phyloP scores from a whole-genome alignment of 768 basidiomycete genomes.

The Leccinellum albellum region DNA sequence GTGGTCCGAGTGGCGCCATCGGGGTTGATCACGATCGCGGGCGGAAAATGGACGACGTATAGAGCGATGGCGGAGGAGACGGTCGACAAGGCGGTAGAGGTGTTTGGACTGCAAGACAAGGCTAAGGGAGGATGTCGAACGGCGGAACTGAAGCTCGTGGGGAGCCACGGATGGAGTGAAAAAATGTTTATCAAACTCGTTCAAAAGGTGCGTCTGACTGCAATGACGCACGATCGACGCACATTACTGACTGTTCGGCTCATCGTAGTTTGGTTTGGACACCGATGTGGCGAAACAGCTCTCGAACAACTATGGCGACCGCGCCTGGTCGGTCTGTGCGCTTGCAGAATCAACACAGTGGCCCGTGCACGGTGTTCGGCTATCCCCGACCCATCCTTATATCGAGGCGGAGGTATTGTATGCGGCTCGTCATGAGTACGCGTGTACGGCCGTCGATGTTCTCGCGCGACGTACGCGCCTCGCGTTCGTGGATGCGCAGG shows the following conservation, averaged over 20 bases:
- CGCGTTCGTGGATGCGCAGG: constrained; percentile 87
- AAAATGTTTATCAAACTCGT: constrained; percentile 97
- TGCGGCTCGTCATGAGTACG: constrained; percentile 87
- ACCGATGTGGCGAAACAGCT: constrained; percentile 92
- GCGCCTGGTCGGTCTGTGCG: constrained; percentile 90
- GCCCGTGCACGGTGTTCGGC: constrained; percentile 82
- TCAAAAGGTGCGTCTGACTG: constrained; percentile 59
- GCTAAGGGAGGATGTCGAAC: constrained; percentile 70
- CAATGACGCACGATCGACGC: too few species aligned
- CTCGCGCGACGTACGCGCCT: constrained; percentile 91
- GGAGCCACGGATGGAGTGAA: constrained; percentile 89
- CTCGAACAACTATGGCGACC: constrained; percentile 92
- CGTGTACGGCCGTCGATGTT: constrained; percentile 87
- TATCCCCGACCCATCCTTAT: constrained; percentile 75
- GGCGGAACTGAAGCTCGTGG: constrained; percentile 75
- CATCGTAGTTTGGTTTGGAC: constrained; percentile 74
- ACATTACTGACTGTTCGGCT: not conserved
- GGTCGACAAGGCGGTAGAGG: constrained; percentile 80
- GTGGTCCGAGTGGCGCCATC: constrained; percentile 79
- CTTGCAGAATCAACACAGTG: constrained; percentile 76
- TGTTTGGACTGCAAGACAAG: constrained; percentile 59
- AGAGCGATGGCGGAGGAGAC: constrained; percentile 94
- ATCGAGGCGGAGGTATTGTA: constrained; percentile 93
- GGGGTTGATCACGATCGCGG: constrained; percentile 90
- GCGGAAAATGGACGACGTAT: constrained; percentile 99